These are phyloP conservation scores for Annona squamosa DNA, from an alignment of 164 flowering plant species.

Conservation along the genomic window DNA sequence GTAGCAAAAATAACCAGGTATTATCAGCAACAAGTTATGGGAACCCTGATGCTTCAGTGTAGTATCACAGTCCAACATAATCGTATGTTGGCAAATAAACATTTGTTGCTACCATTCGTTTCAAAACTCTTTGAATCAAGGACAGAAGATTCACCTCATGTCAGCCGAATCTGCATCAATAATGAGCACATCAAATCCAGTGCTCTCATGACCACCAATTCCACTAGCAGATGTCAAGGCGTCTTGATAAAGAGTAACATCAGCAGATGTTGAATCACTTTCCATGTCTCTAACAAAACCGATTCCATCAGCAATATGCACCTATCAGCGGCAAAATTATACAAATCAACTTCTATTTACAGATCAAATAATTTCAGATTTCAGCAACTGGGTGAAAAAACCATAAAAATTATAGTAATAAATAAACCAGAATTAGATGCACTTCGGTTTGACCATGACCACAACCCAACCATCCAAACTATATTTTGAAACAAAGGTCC, in stretches of 20 bases:
- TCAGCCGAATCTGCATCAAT: conserved; percentile 91
- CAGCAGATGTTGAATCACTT: conserved; percentile 19
- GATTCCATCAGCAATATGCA: conserved; percentile 81
- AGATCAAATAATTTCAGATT: too few relatives aligned
- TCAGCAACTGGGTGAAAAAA: too few relatives aligned
- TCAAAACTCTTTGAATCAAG: background rate
- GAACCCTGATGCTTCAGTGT: background rate
- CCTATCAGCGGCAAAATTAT: conserved; percentile 25
- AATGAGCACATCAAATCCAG: conserved; percentile 53
- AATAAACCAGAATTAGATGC: too few relatives aligned
- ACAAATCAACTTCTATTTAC: too few relatives aligned
- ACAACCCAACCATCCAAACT: too few relatives aligned
- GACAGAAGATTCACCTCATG: conserved; percentile 38
- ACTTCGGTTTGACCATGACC: too few relatives aligned
- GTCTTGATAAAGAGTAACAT: conserved; percentile 12
- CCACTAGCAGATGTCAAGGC: conserved; percentile 14
- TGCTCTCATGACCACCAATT: conserved; percentile 11
- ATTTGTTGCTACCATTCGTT: background rate
- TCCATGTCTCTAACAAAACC: conserved; percentile 44
- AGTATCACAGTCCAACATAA: too few relatives aligned
- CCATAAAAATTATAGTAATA: too few relatives aligned
- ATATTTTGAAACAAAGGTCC: too few relatives aligned
- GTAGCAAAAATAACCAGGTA: background rate
- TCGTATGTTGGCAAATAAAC: background rate
- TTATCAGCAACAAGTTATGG: background rate